Percentiles rank a stretch among this genome's conserved stretches.
phyloP scores from a whole-genome alignment of 163 green algal genomes.

The Coccomyxa subellipsoidea region DNA sequence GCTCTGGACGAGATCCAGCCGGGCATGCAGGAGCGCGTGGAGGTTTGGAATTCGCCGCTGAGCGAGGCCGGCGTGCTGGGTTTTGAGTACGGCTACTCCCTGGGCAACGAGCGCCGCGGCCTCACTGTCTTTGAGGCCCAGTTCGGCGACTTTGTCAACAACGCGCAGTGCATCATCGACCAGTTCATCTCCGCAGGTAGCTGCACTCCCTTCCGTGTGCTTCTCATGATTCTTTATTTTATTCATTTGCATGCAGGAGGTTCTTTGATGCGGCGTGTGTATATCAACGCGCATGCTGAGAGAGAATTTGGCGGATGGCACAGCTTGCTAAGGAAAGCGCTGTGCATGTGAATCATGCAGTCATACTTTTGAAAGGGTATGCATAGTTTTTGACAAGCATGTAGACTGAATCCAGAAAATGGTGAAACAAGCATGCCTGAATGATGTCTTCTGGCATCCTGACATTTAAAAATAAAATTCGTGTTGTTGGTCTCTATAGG shows the following conservation, averaged over 20 bases:
- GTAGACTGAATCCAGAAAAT: too few relatives aligned
- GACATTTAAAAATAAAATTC: too few relatives aligned
- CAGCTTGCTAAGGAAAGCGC: too few relatives aligned
- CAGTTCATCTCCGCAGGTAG: slow-evolving; percentile 67
- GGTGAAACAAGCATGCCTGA: too few relatives aligned
- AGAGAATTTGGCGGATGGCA: too few relatives aligned
- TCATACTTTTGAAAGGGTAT: too few relatives aligned
- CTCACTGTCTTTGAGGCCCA: slow-evolving; percentile 82
- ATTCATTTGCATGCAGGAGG: neutral
- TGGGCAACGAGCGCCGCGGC: slow-evolving; percentile 46
- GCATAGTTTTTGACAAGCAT: too few relatives aligned
- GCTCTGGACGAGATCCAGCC: slow-evolving; percentile 47
- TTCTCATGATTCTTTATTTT: too few relatives aligned
- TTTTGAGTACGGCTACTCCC: slow-evolving; percentile 84
- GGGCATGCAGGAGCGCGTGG: slow-evolving; percentile 45
- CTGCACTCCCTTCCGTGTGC: neutral
- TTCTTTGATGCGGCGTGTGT: too few relatives aligned
- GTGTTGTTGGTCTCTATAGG: slow-evolving; percentile 9
- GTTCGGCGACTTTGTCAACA: slow-evolving; percentile 90
- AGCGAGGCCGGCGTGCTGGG: slow-evolving; percentile 72
- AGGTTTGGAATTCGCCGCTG: slow-evolving; percentile 75
- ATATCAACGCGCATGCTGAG: too few relatives aligned
- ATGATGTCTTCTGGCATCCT: too few relatives aligned
- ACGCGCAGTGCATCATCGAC: slow-evolving; percentile 79
- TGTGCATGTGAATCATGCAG: too few relatives aligned